A percentile compares a stretch with the other conserved stretches of the same genome.
These are phyloP conservation scores for Umbelopsis sp. DNA, from an alignment of 371 early-diverging fungal species.

Conservation along the genomic window DNA sequence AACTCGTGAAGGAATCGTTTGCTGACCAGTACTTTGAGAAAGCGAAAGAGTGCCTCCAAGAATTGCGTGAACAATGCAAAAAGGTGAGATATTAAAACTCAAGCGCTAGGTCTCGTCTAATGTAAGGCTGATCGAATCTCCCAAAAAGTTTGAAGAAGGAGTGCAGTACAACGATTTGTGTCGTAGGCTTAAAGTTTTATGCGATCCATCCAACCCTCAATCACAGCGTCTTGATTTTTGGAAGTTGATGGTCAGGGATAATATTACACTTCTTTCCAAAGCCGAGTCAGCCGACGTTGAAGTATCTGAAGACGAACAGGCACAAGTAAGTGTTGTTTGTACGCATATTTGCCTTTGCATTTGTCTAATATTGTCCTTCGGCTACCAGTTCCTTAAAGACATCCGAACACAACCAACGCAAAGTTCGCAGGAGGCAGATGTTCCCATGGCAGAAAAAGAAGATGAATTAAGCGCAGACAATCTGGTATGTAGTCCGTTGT, in stretches of 20 bases:
- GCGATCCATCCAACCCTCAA: conserved; percentile 24
- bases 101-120: neutral
- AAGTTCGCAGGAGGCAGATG: neutral
- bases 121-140: neutral
- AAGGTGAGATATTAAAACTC: conserved; percentile 25
- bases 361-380: neutral
- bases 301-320: conserved; percentile 34
- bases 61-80: conserved; percentile 46
- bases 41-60: conserved; percentile 55
- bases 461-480: conserved; percentile 24
- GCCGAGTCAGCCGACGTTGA: conserved; percentile 37
- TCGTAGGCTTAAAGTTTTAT: conserved; percentile 31
- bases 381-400: neutral
- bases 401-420: neutral
- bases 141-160: conserved; percentile 25
- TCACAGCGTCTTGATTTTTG: conserved; percentile 41
- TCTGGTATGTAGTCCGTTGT: conserved; percentile 19
- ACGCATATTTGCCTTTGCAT: neutral
- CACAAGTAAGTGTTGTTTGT: conserved; percentile 26
- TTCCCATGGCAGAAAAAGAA: conserved; percentile 10
- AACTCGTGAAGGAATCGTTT: conserved; percentile 56
- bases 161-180: conserved; percentile 46
- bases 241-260: conserved; percentile 32
- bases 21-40: conserved; percentile 57
- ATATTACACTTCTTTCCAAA: conserved; percentile 40